phyloP scores from a whole-genome alignment of 2,329 filamentous ascomycete species.

The Alternaria dauci region DNA sequence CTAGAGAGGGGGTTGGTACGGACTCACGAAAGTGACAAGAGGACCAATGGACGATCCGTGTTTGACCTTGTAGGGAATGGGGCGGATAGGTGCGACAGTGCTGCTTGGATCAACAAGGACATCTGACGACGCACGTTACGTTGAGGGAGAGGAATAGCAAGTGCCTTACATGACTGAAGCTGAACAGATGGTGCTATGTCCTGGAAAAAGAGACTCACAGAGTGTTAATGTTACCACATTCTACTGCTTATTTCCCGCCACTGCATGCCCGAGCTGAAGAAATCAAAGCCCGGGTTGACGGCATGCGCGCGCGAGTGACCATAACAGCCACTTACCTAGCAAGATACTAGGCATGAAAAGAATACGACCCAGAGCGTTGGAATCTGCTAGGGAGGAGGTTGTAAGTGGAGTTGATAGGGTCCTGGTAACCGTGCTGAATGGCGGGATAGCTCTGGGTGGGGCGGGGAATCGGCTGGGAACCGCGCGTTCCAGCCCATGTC shows the following conservation, averaged over 20 bases:
- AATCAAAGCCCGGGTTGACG: neutral
- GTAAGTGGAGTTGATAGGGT: neutral
- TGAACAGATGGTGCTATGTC: neutral
- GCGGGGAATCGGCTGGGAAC: slow-evolving; percentile 1
- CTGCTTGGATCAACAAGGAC: neutral
- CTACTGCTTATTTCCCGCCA: neutral
- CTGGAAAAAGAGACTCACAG: neutral
- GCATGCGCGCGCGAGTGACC: neutral
- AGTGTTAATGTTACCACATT: neutral
- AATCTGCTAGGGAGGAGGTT: neutral
- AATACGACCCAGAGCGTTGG: neutral
- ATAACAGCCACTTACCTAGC: neutral
- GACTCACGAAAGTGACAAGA: neutral
- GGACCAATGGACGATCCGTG: neutral
- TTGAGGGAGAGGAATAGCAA: neutral
- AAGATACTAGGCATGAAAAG: neutral
- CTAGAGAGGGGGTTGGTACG: neutral
- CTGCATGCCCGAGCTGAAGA: neutral
- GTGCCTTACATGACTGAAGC: neutral
- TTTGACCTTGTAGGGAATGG: neutral
- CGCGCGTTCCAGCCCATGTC: neutral
- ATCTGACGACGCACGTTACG: neutral
- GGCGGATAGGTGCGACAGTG: neutral
- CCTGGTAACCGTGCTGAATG: neutral
- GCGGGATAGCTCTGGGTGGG: neutral